Conservation (phyloP, 2,329 filamentous ascomycete genomes). For the Mariannaea elegans region DNA sequence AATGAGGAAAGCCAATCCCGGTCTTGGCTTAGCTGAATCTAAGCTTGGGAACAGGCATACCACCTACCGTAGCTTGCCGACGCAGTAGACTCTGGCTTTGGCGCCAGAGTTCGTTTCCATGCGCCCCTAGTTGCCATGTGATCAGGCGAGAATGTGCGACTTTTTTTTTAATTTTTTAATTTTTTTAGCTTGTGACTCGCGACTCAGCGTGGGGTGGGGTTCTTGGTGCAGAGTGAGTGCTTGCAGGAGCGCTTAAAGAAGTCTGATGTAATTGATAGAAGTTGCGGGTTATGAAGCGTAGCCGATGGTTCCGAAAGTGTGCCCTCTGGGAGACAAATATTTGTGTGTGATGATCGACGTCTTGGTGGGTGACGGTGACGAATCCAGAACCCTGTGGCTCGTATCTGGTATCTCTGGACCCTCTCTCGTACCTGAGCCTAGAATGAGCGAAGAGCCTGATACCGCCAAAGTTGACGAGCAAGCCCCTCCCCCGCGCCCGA, state of each 20-base stretch:
- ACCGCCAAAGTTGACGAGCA: neutral
- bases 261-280: constrained; percentile 14
- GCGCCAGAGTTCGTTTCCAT: constrained; percentile 14
- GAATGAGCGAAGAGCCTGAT: constrained; percentile 2
- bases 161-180: constrained; percentile 14
- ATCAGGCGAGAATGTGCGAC: constrained; percentile 31
- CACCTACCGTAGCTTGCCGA: neutral
- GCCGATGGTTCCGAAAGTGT: constrained; percentile 10
- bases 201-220: constrained; percentile 17
- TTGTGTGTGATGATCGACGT: constrained; percentile 18
- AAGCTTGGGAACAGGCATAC: neutral
- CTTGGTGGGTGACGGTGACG: constrained; percentile 5
- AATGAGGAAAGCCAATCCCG: neutral
- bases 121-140: constrained; percentile 5
- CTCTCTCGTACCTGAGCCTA: constrained; percentile 1
- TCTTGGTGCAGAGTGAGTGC: constrained; percentile 2
- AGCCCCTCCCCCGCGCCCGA: constrained; percentile 12
- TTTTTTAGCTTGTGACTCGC: constrained; percentile 24
- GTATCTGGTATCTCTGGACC: constrained; percentile 4
- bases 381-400: neutral
- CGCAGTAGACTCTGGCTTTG: neutral
- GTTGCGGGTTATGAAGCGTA: neutral
- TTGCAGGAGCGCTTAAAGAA: constrained; percentile 1
- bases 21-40: neutral
- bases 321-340: constrained; percentile 23